phyloP scores from a whole-genome alignment of 2,329 filamentous ascomycete genomes.

The Verticillium isaacii region DNA sequence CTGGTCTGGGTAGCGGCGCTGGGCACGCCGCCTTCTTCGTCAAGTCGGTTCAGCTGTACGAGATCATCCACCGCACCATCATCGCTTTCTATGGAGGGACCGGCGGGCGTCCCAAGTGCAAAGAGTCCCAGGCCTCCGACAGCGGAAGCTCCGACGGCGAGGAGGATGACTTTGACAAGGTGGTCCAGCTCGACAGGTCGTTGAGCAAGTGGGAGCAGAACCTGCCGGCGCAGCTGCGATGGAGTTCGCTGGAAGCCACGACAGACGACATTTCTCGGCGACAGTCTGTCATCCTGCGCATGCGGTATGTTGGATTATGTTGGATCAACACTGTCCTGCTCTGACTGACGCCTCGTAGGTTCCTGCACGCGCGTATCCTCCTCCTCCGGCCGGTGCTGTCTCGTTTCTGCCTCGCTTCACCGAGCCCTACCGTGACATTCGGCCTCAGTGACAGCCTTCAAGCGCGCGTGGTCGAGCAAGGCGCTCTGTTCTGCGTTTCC shows the following conservation, averaged over 20 bases:
- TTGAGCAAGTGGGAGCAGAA: slow-evolving; percentile 25
- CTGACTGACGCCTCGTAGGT: slow-evolving; percentile 11
- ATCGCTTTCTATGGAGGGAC: slow-evolving; percentile 19
- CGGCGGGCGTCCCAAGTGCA: background rate
- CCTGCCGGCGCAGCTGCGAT: slow-evolving; percentile 19
- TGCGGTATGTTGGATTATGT: slow-evolving; percentile 20
- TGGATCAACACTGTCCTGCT: background rate
- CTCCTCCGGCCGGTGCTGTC: slow-evolving; percentile 26
- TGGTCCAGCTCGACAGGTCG: slow-evolving; percentile 24
- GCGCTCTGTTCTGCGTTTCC: slow-evolving; percentile 27
- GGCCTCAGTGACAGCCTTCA: slow-evolving; percentile 16
- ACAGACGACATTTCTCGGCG: slow-evolving; percentile 20
- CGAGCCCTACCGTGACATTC: slow-evolving; percentile 8
- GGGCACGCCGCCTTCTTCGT: slow-evolving; percentile 25
- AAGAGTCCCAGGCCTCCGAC: slow-evolving; percentile 6
- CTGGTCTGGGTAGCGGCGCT: background rate
- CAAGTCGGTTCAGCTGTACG: slow-evolving; percentile 29
- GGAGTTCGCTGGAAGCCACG: slow-evolving; percentile 12
- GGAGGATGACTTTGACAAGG: slow-evolving; percentile 22
- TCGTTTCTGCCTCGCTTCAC: slow-evolving; percentile 22
- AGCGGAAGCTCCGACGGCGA: slow-evolving; percentile 8
- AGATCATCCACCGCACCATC: slow-evolving; percentile 28
- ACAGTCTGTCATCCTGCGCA: slow-evolving; percentile 26
- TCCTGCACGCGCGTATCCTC: slow-evolving; percentile 28
- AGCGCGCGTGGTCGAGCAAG: slow-evolving; percentile 23